Evolutionary conservation across 352 stramenopile genomes (phyloP).

Genomic region (Pythium grandisporangium): DNA sequence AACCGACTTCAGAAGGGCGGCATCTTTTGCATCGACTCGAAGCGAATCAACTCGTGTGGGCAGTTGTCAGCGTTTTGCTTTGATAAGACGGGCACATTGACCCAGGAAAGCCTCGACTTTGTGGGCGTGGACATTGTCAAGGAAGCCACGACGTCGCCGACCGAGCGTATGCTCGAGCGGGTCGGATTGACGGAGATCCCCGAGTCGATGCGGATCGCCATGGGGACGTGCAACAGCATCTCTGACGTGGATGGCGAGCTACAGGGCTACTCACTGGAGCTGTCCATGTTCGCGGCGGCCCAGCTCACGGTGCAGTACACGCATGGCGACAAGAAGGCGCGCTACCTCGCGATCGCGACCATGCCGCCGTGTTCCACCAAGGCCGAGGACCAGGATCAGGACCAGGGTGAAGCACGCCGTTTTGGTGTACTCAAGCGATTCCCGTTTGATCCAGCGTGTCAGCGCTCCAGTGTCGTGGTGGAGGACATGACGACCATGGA

Average conservation of each 20-base stretch:
- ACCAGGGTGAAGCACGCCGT: no score
- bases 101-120: conserved; percentile 32
- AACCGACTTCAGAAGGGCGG: conserved; percentile 27
- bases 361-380: neutral
- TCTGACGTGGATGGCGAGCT: conserved; percentile 20
- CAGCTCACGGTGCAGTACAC: conserved; percentile 17
- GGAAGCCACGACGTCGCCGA: neutral
- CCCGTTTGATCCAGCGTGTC: conserved; percentile 32
- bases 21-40: conserved; percentile 65
- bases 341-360: conserved; percentile 16
- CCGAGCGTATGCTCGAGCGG: no score
- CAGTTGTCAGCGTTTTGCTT: conserved; percentile 61
- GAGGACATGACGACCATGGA: conserved; percentile 22
- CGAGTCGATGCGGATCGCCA: conserved; percentile 12
- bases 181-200: conserved; percentile 7
- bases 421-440: conserved; percentile 40
- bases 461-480: conserved; percentile 37
- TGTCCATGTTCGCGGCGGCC: conserved; percentile 41
- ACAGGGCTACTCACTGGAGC: conserved; percentile 38
- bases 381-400: neutral
- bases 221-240: conserved; percentile 40
- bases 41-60: conserved; percentile 39
- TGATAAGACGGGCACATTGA: conserved; percentile 61
- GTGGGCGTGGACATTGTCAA: conserved; percentile 18
- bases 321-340: conserved; percentile 12